Base-by-base conservation (phyloP, 129 eudicot genomes). In the Smallanthus sonchifolius region DNA sequence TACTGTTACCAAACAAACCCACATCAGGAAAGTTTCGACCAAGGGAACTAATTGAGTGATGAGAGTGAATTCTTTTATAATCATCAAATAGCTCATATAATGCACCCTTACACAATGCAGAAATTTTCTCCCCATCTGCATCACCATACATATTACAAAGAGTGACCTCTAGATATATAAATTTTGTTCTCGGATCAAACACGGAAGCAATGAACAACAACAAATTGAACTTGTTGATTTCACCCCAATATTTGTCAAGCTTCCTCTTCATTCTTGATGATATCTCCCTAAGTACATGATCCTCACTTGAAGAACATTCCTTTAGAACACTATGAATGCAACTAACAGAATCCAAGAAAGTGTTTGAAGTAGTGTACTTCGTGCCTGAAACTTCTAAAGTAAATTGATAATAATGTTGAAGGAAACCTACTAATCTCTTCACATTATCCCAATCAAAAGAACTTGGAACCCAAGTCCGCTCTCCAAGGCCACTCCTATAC, bases 321-420 rank as follows among this genome's bases (percentile, higher is more conserved):
- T 30, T 24, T 2, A 28, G 0, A 57, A 72, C 77, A 54, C 38
- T 42, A 19, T 72, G 28, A 10, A 70, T 20, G 52, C 52, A 19
- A 11, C 40, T 36, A 55, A 72, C 51, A 13, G 37, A 37, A 72
- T 72, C 76, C 38, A 72, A 19, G 28, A 35, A 72, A 17, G 39
- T 38, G 54, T 70, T 35, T 15, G 63, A 7, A 32, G 75, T 49
- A 70, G 15, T 72, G 20, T 72, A 72, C 54, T 56, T 72, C 19
- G 76, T 56, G 44, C 76, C 76, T 4, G 67, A 55, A 72, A 72
- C 39, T 20, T 56, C 49, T 48, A 48, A n/a, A 48, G 32, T 70
- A 7, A 70, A 38, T 8, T 47, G 44, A 70, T 70, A 49, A 52
- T 10, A 70, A 34, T 70, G 45, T 15, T 51, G 24, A 47, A 70